A percentile compares a stretch with the other conserved stretches of the same genome.
phyloP scores from a whole-genome alignment of 805 yeast species.

The Lipomyces chichibuensis region DNA sequence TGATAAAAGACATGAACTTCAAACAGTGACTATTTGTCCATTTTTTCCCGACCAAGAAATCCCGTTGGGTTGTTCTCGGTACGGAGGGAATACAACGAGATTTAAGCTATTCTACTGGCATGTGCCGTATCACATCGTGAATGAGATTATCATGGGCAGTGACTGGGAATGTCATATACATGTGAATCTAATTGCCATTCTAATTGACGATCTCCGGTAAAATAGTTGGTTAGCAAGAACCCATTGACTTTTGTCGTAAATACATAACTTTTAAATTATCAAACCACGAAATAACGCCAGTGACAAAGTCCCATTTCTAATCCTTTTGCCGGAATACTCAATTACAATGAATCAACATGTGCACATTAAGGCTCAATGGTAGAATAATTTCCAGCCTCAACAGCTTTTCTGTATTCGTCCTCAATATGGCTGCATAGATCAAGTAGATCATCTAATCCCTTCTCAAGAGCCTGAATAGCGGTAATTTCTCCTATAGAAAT shows the following conservation, averaged over 20 bases:
- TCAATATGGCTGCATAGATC: constrained; percentile 85
- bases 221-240: background rate
- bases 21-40: too few relatives aligned
- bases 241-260: background rate
- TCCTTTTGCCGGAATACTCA: background rate
- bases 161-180: background rate
- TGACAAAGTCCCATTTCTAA: background rate
- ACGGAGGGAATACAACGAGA: background rate
- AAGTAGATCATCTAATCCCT: constrained; percentile 83
- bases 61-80: background rate
- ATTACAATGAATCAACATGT: background rate
- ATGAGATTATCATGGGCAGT: background rate
- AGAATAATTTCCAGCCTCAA: constrained; percentile 57
- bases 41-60: background rate
- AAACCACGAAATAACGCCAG: background rate
- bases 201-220: background rate
- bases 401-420: constrained; percentile 69
- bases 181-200: background rate
- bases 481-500: constrained; percentile 53
- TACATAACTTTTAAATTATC: background rate
- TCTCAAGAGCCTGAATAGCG: constrained; percentile 89
- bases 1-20: background rate
- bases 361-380: constrained; percentile 32
- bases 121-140: background rate
- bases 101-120: background rate